Evolutionary conservation across 768 basidiomycete genomes (phyloP).

Genomic region (Phlebiopsis flavidoalba): DNA sequence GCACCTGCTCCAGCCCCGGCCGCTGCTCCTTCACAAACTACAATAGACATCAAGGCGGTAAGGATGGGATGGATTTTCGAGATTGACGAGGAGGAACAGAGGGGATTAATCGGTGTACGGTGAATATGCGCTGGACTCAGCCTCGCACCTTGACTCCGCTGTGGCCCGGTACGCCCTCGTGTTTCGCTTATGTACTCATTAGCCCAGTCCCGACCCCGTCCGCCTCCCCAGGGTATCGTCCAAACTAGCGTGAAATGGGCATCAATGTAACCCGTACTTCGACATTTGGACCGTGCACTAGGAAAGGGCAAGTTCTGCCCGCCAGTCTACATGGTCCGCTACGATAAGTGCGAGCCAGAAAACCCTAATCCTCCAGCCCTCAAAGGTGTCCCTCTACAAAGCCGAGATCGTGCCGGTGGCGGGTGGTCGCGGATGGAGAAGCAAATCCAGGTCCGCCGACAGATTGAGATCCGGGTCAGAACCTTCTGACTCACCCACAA

Average conservation of each 20-base stretch:
- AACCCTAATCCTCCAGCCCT: conserved; percentile 89
- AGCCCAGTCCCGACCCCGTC: neutral
- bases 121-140: conserved; percentile 75
- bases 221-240: conserved; percentile 40
- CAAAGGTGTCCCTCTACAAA: conserved; percentile 90
- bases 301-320: conserved; percentile 99
- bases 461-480: conserved; percentile 98
- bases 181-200: neutral
- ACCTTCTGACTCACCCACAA: conserved; percentile 78
- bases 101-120: conserved; percentile 72
- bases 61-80: conserved; percentile 99
- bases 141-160: conserved; percentile 85
- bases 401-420: conserved; percentile 91
- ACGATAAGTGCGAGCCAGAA: conserved; percentile 80
- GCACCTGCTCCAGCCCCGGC: conserved; percentile 19
- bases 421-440: conserved; percentile 92
- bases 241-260: conserved; percentile 87
- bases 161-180: conserved; percentile 48
- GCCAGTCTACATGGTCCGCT: conserved; percentile 92
- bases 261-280: conserved; percentile 75
- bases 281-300: conserved; percentile 92
- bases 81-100: conserved; percentile 73
- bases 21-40: conserved; percentile 11
- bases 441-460: conserved; percentile 86
- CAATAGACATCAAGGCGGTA: conserved; percentile 83